A percentile compares a stretch with the other conserved stretches of the same genome.
Evolutionary conservation across 2,329 filamentous ascomycete genomes (phyloP).

Genomic region (Diplocarpon rosae): DNA sequence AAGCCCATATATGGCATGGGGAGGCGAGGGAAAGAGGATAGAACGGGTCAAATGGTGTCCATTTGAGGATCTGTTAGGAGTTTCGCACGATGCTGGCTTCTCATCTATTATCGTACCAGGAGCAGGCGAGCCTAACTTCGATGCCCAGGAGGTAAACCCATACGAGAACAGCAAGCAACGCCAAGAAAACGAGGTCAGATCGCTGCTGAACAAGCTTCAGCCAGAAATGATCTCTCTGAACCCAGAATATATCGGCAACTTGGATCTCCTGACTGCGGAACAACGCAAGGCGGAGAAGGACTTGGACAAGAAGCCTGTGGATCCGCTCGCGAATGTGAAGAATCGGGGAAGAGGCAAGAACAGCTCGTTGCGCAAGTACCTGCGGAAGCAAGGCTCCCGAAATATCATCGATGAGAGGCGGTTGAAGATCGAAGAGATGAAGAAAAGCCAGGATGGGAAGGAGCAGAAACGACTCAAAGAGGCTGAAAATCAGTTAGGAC

Average conservation of each 20-base stretch:
- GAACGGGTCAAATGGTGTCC: slow-evolving; percentile 87
- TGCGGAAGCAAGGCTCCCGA: slow-evolving; percentile 83
- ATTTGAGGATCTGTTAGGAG: slow-evolving; percentile 83
- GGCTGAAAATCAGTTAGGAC: slow-evolving; percentile 65
- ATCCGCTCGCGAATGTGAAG: slow-evolving; percentile 49
- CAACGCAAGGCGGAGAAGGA: slow-evolving; percentile 69
- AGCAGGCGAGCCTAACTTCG: slow-evolving; percentile 93
- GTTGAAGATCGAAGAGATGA: slow-evolving; percentile 73
- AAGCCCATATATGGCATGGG: slow-evolving; percentile 88
- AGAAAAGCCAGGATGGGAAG: slow-evolving; percentile 55
- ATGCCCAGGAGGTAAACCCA: slow-evolving; percentile 86
- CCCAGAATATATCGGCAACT: slow-evolving; percentile 79
- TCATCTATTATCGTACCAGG: slow-evolving; percentile 84
- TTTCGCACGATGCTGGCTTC: slow-evolving; percentile 78
- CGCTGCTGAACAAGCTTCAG: slow-evolving; percentile 83
- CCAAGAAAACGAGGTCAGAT: slow-evolving; percentile 83
- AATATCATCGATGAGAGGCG: slow-evolving; percentile 96
- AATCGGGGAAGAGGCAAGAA: slow-evolving; percentile 85
- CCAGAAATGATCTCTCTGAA: slow-evolving; percentile 96
- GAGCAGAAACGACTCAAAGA: slow-evolving; percentile 57
- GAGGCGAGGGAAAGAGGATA: slow-evolving; percentile 69
- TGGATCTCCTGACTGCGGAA: slow-evolving; percentile 72
- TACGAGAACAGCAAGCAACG: slow-evolving; percentile 90
- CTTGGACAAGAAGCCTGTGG: slow-evolving; percentile 56
- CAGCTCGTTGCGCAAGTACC: slow-evolving; percentile 72